Evolutionary conservation across 2,329 filamentous ascomycete species (phyloP).

Genomic region (Aureobasidium namibiae): DNA sequence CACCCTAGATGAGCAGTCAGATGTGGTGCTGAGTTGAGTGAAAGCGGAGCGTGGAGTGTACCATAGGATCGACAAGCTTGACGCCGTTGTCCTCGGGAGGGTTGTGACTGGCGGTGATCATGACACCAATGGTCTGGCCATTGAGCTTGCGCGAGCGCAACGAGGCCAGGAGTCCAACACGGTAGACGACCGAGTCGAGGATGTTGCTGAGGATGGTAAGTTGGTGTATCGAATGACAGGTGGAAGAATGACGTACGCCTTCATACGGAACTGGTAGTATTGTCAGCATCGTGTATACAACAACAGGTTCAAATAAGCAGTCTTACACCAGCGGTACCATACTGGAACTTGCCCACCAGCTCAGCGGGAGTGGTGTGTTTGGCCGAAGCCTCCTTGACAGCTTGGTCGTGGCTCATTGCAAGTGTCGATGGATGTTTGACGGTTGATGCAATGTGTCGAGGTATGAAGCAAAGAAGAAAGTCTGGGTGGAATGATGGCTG

Average conservation of each 20-base stretch:
- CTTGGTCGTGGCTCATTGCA: conserved; percentile 12
- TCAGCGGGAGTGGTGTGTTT: conserved; percentile 25
- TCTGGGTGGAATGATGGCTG: neutral
- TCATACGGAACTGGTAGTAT: conserved; percentile 54
- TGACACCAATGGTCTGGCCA: conserved; percentile 87
- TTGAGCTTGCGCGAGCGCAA: conserved; percentile 84
- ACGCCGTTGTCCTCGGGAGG: conserved; percentile 83
- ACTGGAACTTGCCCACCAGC: conserved; percentile 40
- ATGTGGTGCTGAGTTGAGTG: conserved; percentile 4
- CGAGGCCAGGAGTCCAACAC: conserved; percentile 80
- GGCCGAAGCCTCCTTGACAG: conserved; percentile 18
- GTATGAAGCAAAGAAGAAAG: neutral
- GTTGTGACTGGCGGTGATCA: conserved; percentile 94
- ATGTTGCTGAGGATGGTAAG: conserved; percentile 48
- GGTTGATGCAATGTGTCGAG: neutral
- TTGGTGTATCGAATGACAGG: neutral
- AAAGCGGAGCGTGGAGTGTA: conserved; percentile 22
- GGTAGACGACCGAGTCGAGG: conserved; percentile 85
- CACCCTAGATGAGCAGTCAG: conserved; percentile 49
- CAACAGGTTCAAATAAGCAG: neutral
- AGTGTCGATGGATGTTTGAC: neutral
- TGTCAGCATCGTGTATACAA: conserved; percentile 6
- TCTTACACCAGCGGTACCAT: conserved; percentile 48
- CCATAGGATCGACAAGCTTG: conserved; percentile 92
- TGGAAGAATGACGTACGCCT: conserved; percentile 45